phyloP scores from a whole-genome alignment of 805 yeast genomes.

The Myxozyma neotropica region DNA sequence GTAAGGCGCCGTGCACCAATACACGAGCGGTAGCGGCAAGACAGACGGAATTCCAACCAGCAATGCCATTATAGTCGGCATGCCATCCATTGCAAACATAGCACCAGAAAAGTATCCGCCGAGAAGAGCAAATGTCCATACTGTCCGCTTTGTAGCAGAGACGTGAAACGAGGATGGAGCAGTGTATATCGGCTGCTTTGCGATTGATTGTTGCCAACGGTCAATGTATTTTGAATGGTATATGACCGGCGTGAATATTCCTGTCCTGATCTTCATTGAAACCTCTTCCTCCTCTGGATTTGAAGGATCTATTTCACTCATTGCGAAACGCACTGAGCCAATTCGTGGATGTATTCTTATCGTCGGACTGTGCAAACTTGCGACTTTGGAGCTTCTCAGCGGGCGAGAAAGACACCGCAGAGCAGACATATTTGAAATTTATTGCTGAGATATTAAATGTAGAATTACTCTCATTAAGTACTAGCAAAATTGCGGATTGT shows the following conservation, averaged over 20 bases:
- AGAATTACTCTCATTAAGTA: too few species aligned
- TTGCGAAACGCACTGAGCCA: slow-evolving; percentile 14
- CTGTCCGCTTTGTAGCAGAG: slow-evolving; percentile 35
- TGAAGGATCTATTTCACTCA: slow-evolving; percentile 30
- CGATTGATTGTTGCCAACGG: slow-evolving; percentile 12
- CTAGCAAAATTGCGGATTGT: too few species aligned
- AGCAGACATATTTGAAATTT: neutral
- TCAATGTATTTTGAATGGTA: slow-evolving; percentile 18
- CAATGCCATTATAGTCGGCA: slow-evolving; percentile 53
- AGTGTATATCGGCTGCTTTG: slow-evolving; percentile 34
- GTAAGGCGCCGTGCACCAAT: slow-evolving; percentile 61
- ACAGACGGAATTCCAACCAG: slow-evolving; percentile 49
- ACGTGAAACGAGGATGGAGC: slow-evolving; percentile 37
- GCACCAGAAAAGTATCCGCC: slow-evolving; percentile 34
- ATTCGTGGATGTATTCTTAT: neutral
- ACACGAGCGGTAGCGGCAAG: slow-evolving; percentile 60
- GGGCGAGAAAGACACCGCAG: neutral
- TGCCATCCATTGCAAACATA: slow-evolving; percentile 42
- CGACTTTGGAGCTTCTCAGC: neutral
- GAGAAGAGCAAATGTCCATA: slow-evolving; percentile 31
- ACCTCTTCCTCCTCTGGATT: slow-evolving; percentile 20
- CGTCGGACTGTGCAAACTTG: slow-evolving; percentile 1
- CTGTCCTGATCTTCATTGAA: slow-evolving; percentile 14
- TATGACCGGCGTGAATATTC: slow-evolving; percentile 23
- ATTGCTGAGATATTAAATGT: neutral